phyloP scores from a whole-genome alignment of 192 early-diverging fungal genomes.

The Linnemannia schmuckeri region DNA sequence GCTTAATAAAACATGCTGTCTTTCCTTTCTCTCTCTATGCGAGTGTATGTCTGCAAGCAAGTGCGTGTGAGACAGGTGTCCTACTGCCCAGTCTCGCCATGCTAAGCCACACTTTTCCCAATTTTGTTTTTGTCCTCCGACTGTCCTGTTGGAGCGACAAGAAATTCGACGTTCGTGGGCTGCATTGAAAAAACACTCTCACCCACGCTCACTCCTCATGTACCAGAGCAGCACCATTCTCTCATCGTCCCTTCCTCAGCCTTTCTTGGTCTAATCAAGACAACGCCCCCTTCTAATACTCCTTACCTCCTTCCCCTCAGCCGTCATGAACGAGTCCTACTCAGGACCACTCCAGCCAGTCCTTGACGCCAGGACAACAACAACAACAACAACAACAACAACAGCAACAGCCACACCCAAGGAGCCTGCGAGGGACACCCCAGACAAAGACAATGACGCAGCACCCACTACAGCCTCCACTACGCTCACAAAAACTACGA shows the following conservation, averaged over 20 bases:
- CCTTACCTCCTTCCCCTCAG: neutral
- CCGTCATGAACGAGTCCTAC: slow-evolving; percentile 31
- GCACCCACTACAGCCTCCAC: neutral
- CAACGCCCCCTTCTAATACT: neutral
- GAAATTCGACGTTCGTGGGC: neutral
- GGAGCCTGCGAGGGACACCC: neutral
- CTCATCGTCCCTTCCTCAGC: neutral
- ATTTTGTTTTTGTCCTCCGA: neutral
- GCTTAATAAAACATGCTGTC: too few species aligned
- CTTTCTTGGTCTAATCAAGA: neutral
- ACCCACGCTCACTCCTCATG: neutral
- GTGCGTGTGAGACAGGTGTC: too few species aligned
- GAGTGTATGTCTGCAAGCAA: too few species aligned
- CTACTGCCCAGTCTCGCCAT: too few species aligned
- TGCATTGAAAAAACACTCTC: neutral
- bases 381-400: neutral
- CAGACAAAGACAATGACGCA: neutral
- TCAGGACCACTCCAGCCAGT: slow-evolving; percentile 16
- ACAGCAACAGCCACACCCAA: neutral
- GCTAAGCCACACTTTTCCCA: neutral
- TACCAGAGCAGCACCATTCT: neutral
- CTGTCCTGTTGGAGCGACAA: too few species aligned
- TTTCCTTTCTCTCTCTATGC: too few species aligned
- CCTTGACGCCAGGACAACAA: neutral
- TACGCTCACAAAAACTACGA: slow-evolving; percentile 12